phyloP scores from a whole-genome alignment of 495 filamentous ascomycete species.

The Penicillium mononematosum region DNA sequence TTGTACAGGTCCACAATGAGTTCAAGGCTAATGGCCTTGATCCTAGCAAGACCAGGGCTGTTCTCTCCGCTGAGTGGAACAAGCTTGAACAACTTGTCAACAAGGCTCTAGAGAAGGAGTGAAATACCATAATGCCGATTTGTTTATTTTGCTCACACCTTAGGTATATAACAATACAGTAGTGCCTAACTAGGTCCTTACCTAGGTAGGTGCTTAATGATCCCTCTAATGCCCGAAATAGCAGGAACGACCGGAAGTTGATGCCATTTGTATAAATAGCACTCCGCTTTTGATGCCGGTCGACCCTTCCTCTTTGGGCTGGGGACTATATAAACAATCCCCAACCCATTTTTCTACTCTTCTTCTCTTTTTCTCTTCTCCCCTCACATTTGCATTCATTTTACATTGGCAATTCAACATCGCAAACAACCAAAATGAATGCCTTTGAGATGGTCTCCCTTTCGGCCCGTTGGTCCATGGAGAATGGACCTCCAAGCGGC shows the following conservation, averaged over 20 bases:
- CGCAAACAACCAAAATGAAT: not conserved
- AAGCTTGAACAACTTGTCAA: conserved; percentile 37
- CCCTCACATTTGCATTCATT: not conserved
- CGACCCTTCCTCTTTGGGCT: not conserved
- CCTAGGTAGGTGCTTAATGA: too few relatives aligned
- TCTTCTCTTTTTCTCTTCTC: not conserved
- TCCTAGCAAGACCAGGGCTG: conserved; percentile 24
- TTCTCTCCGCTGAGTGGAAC: conserved; percentile 35
- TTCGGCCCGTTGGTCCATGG: not conserved
- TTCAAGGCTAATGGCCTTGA: conserved; percentile 34
- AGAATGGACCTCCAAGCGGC: not conserved
- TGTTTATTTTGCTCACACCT: not conserved
- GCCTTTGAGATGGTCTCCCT: not conserved
- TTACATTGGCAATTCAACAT: not conserved
- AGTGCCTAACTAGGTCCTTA: too few relatives aligned
- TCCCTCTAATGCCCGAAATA: not conserved
- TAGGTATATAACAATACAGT: not conserved
- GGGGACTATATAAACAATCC: not conserved
- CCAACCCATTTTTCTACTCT: not conserved
- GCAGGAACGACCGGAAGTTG: not conserved
- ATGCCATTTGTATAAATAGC: not conserved
- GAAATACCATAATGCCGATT: not conserved
- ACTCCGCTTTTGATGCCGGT: not conserved
- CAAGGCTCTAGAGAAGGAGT: conserved; percentile 28
- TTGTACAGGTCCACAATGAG: conserved; percentile 35